A percentile compares a stretch with the other conserved stretches of the same genome.
Evolutionary conservation across 495 filamentous ascomycete species (phyloP).

Genomic region (Penicillium roqueforti): DNA sequence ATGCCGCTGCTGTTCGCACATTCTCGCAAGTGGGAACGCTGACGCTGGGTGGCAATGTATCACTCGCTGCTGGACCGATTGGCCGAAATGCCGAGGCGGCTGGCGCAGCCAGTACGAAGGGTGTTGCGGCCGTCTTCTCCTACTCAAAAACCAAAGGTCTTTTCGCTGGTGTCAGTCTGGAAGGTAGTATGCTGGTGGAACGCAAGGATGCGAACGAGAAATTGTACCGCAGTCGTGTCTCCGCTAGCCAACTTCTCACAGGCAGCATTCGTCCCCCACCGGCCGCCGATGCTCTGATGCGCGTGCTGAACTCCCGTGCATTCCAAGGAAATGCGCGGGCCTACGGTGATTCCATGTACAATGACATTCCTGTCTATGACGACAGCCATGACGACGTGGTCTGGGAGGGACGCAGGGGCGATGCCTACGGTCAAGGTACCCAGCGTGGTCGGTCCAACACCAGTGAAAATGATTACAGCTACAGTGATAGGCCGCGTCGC

Average conservation of each 20-base stretch:
- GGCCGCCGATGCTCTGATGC: slow-evolving; percentile 77
- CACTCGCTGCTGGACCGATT: slow-evolving; percentile 88
- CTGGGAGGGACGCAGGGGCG: slow-evolving; percentile 81
- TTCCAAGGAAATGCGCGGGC: slow-evolving; percentile 61
- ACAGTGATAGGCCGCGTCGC: slow-evolving; percentile 61
- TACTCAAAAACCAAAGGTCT: slow-evolving; percentile 97
- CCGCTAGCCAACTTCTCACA: slow-evolving; percentile 75
- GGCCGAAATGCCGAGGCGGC: slow-evolving; percentile 95
- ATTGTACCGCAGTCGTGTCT: slow-evolving; percentile 77
- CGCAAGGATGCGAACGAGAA: slow-evolving; percentile 95
- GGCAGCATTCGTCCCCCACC: slow-evolving; percentile 76
- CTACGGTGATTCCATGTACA: slow-evolving; percentile 73
- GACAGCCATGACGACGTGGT: slow-evolving; percentile 82
- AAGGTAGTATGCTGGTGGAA: slow-evolving; percentile 87
- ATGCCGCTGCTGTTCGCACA: slow-evolving; percentile 82
- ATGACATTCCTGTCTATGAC: slow-evolving; percentile 90
- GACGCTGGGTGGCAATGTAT: slow-evolving; percentile 94
- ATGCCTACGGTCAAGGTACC: slow-evolving; percentile 71
- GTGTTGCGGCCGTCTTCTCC: slow-evolving; percentile 88
- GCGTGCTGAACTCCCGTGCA: slow-evolving; percentile 73
- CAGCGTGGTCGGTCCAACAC: slow-evolving; percentile 55
- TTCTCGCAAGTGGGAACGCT: slow-evolving; percentile 90
- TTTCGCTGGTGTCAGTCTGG: slow-evolving; percentile 91
- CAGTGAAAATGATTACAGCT: slow-evolving; percentile 53
- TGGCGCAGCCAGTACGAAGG: slow-evolving; percentile 84